Conservation (phyloP, 202 grass and related monocot species). For the Digitaria exilis region DNA sequence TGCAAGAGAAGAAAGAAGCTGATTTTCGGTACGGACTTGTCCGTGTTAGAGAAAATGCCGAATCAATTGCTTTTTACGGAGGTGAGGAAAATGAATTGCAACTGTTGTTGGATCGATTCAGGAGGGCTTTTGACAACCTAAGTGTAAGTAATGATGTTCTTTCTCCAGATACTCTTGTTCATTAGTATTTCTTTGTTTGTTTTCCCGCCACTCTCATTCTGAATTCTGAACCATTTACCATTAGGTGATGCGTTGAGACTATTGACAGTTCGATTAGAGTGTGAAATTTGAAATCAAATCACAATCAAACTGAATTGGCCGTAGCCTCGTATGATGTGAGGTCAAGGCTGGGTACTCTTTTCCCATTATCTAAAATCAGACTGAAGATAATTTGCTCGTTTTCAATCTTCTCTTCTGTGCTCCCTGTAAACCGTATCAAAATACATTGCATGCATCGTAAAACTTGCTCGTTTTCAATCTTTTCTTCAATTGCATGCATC, state of each 20-base stretch:
- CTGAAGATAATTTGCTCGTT: background rate
- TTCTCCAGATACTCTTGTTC: constrained; percentile 16
- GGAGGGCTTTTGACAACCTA: constrained; percentile 88
- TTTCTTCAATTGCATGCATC: background rate
- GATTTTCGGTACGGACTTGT: constrained; percentile 98
- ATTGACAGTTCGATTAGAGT: background rate
- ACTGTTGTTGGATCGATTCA: constrained; percentile 86
- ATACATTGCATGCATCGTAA: background rate
- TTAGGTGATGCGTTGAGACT: background rate
- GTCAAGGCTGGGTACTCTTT: too few relatives aligned
- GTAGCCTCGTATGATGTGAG: too few relatives aligned
- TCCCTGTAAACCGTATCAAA: background rate
- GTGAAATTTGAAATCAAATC: background rate
- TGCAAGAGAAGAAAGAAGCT: constrained; percentile 99
- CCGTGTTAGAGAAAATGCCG: constrained; percentile 96
- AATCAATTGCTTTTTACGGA: constrained; percentile 97
- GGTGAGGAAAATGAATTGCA: constrained; percentile 92
- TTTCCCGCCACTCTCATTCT: background rate
- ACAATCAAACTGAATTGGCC: too few relatives aligned
- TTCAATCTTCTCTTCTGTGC: background rate
- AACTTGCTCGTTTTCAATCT: constrained; percentile 5
- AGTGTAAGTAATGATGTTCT: constrained; percentile 55
- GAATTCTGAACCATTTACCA: background rate
- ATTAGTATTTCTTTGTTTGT: constrained; percentile 23
- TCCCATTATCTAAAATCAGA: too few relatives aligned